phyloP scores from a whole-genome alignment of 2,329 filamentous ascomycete genomes.

The Aspergillus puulaauensis region DNA sequence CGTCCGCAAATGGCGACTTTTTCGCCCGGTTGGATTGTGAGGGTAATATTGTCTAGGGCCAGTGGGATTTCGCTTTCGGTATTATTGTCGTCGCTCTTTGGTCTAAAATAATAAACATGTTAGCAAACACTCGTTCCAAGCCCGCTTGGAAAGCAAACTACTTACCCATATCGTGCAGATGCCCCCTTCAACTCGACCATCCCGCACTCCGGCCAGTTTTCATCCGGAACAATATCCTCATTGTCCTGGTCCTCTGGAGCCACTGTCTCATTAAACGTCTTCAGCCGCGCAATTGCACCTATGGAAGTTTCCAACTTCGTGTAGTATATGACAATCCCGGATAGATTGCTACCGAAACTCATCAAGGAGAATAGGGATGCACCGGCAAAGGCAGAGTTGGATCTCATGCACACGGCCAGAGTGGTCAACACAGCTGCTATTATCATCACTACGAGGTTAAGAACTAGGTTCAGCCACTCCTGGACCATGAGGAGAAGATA shows the following conservation, averaged over 20 bases:
- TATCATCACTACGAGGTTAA: constrained; percentile 36
- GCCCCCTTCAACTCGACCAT: constrained; percentile 1
- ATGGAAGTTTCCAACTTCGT: constrained; percentile 14
- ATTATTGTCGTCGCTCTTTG: too few species aligned
- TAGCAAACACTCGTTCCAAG: background rate
- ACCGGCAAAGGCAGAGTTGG: constrained; percentile 19
- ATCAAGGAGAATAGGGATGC: constrained; percentile 5
- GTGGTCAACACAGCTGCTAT: constrained; percentile 29
- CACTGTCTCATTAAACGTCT: background rate
- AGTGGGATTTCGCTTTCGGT: too few species aligned
- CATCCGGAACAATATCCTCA: background rate
- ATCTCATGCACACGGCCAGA: constrained; percentile 34
- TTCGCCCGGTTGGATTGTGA: constrained; percentile 2
- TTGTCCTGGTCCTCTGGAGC: background rate
- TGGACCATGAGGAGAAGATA: constrained; percentile 37
- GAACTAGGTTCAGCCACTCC: constrained; percentile 39
- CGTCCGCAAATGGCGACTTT: constrained; percentile 16
- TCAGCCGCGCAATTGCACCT: constrained; percentile 7
- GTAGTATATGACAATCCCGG: constrained; percentile 9
- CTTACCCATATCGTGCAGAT: constrained; percentile 2
- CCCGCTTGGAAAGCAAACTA: too few species aligned
- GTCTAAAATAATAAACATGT: background rate
- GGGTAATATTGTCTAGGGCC: background rate
- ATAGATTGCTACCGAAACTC: constrained; percentile 11
- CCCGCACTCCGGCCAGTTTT: background rate